A percentile compares a stretch with the other conserved stretches of the same genome.
Evolutionary conservation across 2,329 filamentous ascomycete species (phyloP).

Genomic region (Fusarium denticulatum): DNA sequence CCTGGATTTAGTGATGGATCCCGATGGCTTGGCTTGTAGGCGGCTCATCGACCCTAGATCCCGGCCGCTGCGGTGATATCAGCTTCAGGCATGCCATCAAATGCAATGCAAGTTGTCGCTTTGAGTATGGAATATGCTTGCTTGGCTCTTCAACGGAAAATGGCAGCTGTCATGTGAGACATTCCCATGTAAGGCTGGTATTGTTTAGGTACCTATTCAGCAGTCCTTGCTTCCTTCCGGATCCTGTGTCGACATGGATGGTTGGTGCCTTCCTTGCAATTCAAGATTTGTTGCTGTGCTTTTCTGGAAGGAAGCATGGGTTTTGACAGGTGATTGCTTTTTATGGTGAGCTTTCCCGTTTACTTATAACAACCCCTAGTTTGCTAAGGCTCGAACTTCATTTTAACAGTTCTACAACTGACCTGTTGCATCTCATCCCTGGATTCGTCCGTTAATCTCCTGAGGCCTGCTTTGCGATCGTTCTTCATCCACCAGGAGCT

Average conservation of each 20-base stretch:
- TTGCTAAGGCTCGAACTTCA: background rate
- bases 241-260: background rate
- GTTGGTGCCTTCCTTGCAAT: background rate
- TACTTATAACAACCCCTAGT: background rate
- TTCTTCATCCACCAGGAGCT: background rate
- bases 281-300: background rate
- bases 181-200: background rate
- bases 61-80: background rate
- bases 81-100: background rate
- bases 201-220: background rate
- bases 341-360: background rate
- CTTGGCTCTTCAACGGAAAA: background rate
- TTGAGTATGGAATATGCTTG: background rate
- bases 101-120: slow-evolving; percentile 1
- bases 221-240: background rate
- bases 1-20: background rate
- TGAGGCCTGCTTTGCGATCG: background rate
- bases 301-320: slow-evolving; percentile 25
- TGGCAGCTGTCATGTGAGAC: slow-evolving; percentile 24
- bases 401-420: background rate
- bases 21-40: background rate
- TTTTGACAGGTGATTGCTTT: slow-evolving; percentile 11
- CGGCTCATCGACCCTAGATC: slow-evolving; percentile 1
- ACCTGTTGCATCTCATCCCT: background rate
- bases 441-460: background rate